A percentile compares a stretch with the other conserved stretches of the same genome.
These are phyloP conservation scores for Didymella glomerata DNA, from an alignment of 2,329 filamentous ascomycete species.

Conservation along the genomic window DNA sequence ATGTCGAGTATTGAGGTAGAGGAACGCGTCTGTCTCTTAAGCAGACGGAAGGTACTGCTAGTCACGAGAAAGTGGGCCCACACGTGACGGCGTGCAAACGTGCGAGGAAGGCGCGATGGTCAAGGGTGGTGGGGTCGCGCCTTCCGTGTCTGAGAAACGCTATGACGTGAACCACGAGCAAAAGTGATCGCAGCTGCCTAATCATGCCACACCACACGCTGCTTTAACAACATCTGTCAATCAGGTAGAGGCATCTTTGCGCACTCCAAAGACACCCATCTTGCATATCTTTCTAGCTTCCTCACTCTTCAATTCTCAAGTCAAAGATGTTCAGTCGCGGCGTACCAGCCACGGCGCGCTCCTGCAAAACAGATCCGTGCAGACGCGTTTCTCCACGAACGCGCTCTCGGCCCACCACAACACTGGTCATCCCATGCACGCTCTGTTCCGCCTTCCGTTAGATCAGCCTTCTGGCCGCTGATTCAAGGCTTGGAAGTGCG, in stretches of 20 bases:
- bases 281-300: neutral
- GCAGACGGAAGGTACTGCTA: constrained; percentile 24
- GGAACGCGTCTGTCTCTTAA: constrained; percentile 36
- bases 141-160: constrained; percentile 25
- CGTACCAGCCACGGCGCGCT: constrained; percentile 39
- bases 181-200: constrained; percentile 19
- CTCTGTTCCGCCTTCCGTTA: constrained; percentile 35
- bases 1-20: constrained; percentile 28
- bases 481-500: constrained; percentile 45
- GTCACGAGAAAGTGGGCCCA: constrained; percentile 1
- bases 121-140: constrained; percentile 22
- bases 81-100: constrained; percentile 37
- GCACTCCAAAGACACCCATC: constrained; percentile 11
- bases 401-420: constrained; percentile 45
- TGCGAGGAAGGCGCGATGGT: constrained; percentile 4
- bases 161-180: constrained; percentile 38
- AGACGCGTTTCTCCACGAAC: constrained; percentile 40
- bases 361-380: constrained; percentile 37
- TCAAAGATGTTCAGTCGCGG: constrained; percentile 24
- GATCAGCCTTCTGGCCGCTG: constrained; percentile 36
- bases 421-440: constrained; percentile 29
- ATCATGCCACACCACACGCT: constrained; percentile 10
- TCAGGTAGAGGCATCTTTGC: constrained; percentile 31
- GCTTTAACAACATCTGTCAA: constrained; percentile 9
- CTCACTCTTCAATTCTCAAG: neutral